phyloP scores from a whole-genome alignment of 768 basidiomycete species.

The Mycena vulgaris region DNA sequence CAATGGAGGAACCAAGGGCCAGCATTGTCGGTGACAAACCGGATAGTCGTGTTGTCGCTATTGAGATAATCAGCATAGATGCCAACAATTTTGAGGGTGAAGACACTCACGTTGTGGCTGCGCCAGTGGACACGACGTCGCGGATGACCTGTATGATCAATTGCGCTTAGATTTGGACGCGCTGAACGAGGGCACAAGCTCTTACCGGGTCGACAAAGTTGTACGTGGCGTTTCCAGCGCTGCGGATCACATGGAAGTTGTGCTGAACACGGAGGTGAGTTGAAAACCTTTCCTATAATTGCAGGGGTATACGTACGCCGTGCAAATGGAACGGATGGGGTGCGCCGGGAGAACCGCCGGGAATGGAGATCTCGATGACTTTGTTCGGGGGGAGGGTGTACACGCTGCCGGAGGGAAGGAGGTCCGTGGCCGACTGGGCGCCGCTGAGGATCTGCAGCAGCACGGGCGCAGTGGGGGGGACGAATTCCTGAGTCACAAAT shows the following conservation, averaged over 20 bases:
- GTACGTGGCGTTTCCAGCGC: background rate
- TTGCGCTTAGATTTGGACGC: background rate
- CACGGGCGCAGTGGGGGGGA: slow-evolving; percentile 17
- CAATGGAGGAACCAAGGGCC: slow-evolving; percentile 53
- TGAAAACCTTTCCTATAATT: no score
- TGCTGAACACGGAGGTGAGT: background rate
- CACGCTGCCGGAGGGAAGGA: background rate
- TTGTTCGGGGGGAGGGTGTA: background rate
- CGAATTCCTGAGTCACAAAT: no score
- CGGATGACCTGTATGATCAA: background rate
- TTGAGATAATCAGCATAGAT: background rate
- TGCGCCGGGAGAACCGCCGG: background rate
- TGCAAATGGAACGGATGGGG: slow-evolving; percentile 3
- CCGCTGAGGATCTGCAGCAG: no score
- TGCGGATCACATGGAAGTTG: background rate
- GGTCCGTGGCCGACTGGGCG: slow-evolving; percentile 10
- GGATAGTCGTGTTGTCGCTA: slow-evolving; percentile 44
- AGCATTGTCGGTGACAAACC: slow-evolving; percentile 72
- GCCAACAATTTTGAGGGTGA: background rate
- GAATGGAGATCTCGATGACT: background rate
- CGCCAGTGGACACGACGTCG: background rate
- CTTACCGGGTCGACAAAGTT: background rate
- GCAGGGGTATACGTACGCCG: background rate
- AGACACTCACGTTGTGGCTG: background rate
- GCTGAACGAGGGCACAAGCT: background rate